These are phyloP conservation scores for Candida qinlingensis DNA, from an alignment of 805 yeast genomes.

Conservation along the genomic window DNA sequence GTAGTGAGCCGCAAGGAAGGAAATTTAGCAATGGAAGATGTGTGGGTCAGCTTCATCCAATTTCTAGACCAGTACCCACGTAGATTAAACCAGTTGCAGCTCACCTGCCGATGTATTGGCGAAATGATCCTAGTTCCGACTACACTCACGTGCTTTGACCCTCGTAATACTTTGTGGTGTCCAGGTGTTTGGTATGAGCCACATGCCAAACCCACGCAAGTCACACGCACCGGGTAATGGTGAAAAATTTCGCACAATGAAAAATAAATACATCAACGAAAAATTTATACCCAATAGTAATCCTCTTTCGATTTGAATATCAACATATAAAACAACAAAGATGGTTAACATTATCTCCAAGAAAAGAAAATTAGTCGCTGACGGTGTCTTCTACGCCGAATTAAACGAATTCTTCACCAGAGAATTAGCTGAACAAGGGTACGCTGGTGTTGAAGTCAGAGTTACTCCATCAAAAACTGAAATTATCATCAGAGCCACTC, in stretches of 20 bases:
- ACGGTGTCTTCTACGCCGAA: conserved; percentile 99
- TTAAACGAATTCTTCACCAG: conserved; percentile 99
- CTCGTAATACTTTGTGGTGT: background rate
- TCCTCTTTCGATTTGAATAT: background rate
- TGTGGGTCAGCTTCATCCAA: no score
- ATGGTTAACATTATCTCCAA: conserved; percentile 63
- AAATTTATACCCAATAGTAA: background rate
- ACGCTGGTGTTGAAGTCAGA: conserved; percentile 99
- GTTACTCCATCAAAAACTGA: conserved; percentile 97
- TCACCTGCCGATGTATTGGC: no score
- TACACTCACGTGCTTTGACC: no score
- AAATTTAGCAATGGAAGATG: no score
- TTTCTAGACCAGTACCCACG: no score
- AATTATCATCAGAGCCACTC: conserved; percentile 97
- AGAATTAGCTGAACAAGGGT: conserved; percentile 99
- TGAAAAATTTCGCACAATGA: no score
- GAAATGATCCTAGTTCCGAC: no score
- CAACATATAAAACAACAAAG: conserved; percentile 9
- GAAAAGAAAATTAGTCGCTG: conserved; percentile 99
- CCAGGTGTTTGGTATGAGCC: conserved; percentile 2
- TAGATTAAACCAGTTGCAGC: no score
- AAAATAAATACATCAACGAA: conserved; percentile 1
- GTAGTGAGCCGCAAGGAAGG: no score
- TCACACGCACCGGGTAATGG: background rate
- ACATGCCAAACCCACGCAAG: background rate